A percentile compares a stretch with the other conserved stretches of the same genome.
phyloP scores from a whole-genome alignment of 176 grass and related monocot genomes.

The Raddia distichophylla region DNA sequence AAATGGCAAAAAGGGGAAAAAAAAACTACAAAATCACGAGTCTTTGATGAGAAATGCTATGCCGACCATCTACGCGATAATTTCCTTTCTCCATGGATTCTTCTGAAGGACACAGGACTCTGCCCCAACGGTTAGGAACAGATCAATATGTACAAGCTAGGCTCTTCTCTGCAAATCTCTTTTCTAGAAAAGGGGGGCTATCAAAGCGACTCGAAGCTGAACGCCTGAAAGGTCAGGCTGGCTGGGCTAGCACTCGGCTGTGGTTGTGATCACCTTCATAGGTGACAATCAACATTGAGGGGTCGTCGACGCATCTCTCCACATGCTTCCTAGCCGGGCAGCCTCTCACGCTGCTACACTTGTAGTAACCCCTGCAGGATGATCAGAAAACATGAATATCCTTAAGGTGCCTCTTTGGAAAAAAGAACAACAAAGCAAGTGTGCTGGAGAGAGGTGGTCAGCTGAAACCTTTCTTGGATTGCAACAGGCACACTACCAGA shows the following conservation, averaged over 20 bases:
- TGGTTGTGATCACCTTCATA: slow-evolving; percentile 95
- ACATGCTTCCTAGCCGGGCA: slow-evolving; percentile 93
- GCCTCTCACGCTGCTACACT: slow-evolving; percentile 88
- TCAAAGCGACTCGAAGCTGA: slow-evolving; percentile 3
- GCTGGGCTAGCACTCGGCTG: slow-evolving; percentile 44
- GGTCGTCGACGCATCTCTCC: slow-evolving; percentile 82
- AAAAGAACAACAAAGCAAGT: background rate
- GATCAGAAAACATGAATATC: background rate
- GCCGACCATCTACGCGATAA: slow-evolving; percentile 28
- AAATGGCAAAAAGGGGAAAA: background rate
- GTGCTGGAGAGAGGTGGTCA: background rate
- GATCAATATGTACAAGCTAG: slow-evolving; percentile 56
- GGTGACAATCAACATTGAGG: slow-evolving; percentile 90
- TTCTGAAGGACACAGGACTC: slow-evolving; percentile 32
- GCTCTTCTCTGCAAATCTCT: slow-evolving; percentile 28
- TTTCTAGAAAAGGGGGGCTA: slow-evolving; percentile 31
- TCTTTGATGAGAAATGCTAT: slow-evolving; percentile 30
- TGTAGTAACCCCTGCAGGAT: slow-evolving; percentile 85
- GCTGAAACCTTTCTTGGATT: slow-evolving; percentile 35
- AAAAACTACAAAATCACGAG: slow-evolving; percentile 55
- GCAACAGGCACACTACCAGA: slow-evolving; percentile 30
- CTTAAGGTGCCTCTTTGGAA: slow-evolving; percentile 17
- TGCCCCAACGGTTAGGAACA: slow-evolving; percentile 49
- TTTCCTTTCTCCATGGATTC: slow-evolving; percentile 41
- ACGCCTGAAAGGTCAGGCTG: slow-evolving; percentile 47